A percentile compares a stretch with the other conserved stretches of the same genome.
phyloP scores from a whole-genome alignment of 2,329 filamentous ascomycete species.

The Cladophialophora carrionii region DNA sequence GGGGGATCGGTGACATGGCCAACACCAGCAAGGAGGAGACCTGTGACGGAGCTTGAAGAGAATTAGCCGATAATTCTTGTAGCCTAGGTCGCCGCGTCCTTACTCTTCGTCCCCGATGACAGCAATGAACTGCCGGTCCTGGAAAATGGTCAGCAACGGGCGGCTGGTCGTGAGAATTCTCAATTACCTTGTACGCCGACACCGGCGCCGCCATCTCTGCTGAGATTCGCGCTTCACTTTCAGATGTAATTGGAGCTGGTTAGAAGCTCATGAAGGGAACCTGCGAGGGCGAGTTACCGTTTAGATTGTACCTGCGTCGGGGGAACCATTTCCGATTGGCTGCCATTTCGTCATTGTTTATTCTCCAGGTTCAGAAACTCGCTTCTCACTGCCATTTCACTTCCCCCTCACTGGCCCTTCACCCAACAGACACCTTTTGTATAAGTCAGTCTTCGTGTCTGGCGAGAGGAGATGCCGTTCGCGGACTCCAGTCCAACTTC shows the following conservation, averaged over 20 bases:
- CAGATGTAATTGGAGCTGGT: constrained; percentile 2
- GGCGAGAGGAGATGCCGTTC: constrained; percentile 53
- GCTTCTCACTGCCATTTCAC: constrained; percentile 5
- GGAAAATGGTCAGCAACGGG: not conserved
- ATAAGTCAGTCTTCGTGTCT: not conserved
- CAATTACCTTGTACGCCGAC: constrained; percentile 60
- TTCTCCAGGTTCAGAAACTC: constrained; percentile 8
- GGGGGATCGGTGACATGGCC: constrained; percentile 91
- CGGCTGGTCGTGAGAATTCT: not conserved
- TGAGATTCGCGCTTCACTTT: not conserved
- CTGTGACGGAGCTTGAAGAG: constrained; percentile 79
- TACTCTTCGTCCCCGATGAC: constrained; percentile 93
- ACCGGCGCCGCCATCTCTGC: constrained; percentile 61
- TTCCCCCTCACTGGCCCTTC: not conserved
- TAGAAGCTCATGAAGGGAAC: constrained; percentile 8
- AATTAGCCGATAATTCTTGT: constrained; percentile 1
- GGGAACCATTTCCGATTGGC: constrained; percentile 21
- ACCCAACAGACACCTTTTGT: not conserved
- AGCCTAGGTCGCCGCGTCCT: constrained; percentile 22
- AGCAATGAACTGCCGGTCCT: constrained; percentile 92
- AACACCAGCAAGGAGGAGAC: constrained; percentile 90
- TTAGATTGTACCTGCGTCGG: constrained; percentile 11
- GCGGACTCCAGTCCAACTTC: constrained; percentile 61
- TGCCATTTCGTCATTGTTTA: constrained; percentile 28
- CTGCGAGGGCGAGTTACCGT: not conserved